A percentile compares a stretch with the other conserved stretches of the same genome.
These are phyloP conservation scores for Linnemannia exigua DNA, from an alignment of 192 early-diverging fungal species.

Conservation along the genomic window DNA sequence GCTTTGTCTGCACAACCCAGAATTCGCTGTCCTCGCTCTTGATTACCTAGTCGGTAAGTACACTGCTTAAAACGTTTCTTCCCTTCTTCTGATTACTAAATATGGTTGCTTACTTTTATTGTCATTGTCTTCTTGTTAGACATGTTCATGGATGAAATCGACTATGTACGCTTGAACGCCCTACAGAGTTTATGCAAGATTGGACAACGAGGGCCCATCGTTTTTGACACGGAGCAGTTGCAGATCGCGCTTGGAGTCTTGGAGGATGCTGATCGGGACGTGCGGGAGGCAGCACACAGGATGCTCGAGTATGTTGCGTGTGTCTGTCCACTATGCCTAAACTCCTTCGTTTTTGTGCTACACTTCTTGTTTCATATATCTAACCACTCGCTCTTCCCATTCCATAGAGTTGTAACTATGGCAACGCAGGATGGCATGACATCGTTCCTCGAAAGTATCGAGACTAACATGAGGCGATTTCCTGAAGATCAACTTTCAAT, in stretches of 20 bases:
- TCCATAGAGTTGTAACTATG: constrained; percentile 64
- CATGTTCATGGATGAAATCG: constrained; percentile 98
- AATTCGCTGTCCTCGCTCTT: constrained; percentile 81
- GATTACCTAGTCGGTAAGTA: constrained; percentile 84
- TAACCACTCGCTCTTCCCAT: not conserved
- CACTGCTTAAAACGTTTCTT: not conserved
- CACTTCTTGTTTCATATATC: not conserved
- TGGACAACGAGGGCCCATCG: constrained; percentile 66
- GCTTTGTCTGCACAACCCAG: constrained; percentile 76
- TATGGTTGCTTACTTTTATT: not conserved
- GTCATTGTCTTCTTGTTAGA: constrained; percentile 61
- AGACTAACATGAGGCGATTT: constrained; percentile 73
- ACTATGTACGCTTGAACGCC: constrained; percentile 85
- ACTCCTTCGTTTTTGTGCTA: not conserved
- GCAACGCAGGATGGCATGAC: constrained; percentile 56
- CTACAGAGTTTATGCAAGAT: constrained; percentile 83
- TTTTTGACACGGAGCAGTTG: constrained; percentile 81
- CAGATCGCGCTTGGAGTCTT: constrained; percentile 81
- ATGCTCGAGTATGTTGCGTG: constrained; percentile 72
- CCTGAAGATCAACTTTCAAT: constrained; percentile 79
- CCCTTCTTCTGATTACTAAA: not conserved
- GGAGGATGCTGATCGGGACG: constrained; percentile 77
- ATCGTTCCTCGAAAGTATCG: constrained; percentile 71
- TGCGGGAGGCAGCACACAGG: constrained; percentile 80
- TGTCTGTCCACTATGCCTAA: not conserved